A percentile compares a stretch with the other conserved stretches of the same genome.
phyloP scores from a whole-genome alignment of 208 protist species.

The Wallacemonas rigidus region DNA sequence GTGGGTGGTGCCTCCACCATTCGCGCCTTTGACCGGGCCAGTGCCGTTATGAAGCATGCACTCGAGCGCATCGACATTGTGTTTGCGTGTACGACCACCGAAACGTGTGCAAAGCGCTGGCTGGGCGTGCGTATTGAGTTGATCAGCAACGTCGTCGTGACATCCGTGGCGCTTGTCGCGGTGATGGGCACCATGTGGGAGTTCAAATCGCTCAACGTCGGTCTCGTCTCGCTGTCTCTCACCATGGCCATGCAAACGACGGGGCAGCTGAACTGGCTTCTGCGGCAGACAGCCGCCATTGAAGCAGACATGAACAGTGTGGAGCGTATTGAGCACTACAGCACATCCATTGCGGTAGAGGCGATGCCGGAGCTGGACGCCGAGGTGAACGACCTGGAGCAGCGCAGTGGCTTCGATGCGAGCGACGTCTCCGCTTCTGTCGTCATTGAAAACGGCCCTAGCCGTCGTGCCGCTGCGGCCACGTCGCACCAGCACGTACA shows the following conservation, averaged over 20 bases:
- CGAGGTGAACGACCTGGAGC: slow-evolving; percentile 24
- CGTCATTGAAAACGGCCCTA: slow-evolving; percentile 18
- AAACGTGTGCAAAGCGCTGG: slow-evolving; percentile 79
- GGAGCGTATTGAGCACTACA: slow-evolving; percentile 76
- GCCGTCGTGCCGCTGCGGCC: background rate
- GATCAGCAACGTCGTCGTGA: slow-evolving; percentile 70
- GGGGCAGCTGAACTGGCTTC: slow-evolving; percentile 39
- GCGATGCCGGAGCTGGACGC: slow-evolving; percentile 36
- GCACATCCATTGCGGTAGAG: slow-evolving; percentile 42
- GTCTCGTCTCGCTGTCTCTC: slow-evolving; percentile 68
- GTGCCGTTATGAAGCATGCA: slow-evolving; percentile 51
- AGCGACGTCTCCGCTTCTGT: slow-evolving; percentile 19
- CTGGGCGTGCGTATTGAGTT: slow-evolving; percentile 84
- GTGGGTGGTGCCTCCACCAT: slow-evolving; percentile 87
- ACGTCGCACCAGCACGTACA: background rate
- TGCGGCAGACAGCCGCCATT: slow-evolving; percentile 35
- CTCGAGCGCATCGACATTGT: slow-evolving; percentile 66
- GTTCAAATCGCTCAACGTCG: slow-evolving; percentile 36
- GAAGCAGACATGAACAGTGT: slow-evolving; percentile 86
- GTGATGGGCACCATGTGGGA: slow-evolving; percentile 51
- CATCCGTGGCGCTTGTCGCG: slow-evolving; percentile 37
- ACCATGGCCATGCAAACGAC: slow-evolving; percentile 64
- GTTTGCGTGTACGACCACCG: slow-evolving; percentile 33
- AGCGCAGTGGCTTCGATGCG: slow-evolving; percentile 3
- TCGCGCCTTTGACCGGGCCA: slow-evolving; percentile 43